Conservation (phyloP, 2,329 filamentous ascomycete genomes). For the Neoascochyta sp. region DNA sequence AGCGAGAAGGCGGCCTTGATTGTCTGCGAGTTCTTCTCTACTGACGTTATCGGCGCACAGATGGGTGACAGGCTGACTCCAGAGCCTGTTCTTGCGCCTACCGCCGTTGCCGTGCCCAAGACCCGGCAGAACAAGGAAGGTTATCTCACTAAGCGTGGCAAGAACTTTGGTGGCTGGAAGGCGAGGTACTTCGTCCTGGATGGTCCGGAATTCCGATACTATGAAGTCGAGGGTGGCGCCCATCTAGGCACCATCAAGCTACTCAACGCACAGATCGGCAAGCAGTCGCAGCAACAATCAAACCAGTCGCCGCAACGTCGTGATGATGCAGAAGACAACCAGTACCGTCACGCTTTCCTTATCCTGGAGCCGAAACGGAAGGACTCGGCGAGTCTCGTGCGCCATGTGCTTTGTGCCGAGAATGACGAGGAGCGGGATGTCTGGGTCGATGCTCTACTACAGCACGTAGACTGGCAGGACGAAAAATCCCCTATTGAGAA, state of each 20-base stretch:
- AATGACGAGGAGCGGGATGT: conserved; percentile 87
- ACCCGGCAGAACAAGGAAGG: conserved; percentile 73
- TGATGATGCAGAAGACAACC: conserved; percentile 79
- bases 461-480: conserved; percentile 76
- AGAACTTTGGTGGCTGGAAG: conserved; percentile 99
- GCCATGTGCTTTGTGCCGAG: conserved; percentile 93
- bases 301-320: conserved; percentile 59
- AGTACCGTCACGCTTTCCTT: conserved; percentile 94
- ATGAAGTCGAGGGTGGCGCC: conserved; percentile 82
- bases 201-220: conserved; percentile 77
- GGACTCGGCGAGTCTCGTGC: conserved; percentile 80
- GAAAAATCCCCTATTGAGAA: conserved; percentile 35
- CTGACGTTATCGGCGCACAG: conserved; percentile 59
- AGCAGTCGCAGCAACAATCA: conserved; percentile 66
- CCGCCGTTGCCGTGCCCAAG: conserved; percentile 40
- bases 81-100: conserved; percentile 49
- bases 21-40: conserved; percentile 81
- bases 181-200: conserved; percentile 70
- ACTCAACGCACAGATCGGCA: conserved; percentile 85
- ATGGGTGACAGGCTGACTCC: conserved; percentile 53
- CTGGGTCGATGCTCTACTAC: conserved; percentile 87
- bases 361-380: conserved; percentile 96
- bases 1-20: conserved; percentile 73
- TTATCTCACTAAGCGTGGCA: conserved; percentile 92
- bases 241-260: conserved; percentile 94